These are phyloP conservation scores for Cytospora chrysosperma DNA, from an alignment of 2,329 filamentous ascomycete genomes.

Conservation along the genomic window DNA sequence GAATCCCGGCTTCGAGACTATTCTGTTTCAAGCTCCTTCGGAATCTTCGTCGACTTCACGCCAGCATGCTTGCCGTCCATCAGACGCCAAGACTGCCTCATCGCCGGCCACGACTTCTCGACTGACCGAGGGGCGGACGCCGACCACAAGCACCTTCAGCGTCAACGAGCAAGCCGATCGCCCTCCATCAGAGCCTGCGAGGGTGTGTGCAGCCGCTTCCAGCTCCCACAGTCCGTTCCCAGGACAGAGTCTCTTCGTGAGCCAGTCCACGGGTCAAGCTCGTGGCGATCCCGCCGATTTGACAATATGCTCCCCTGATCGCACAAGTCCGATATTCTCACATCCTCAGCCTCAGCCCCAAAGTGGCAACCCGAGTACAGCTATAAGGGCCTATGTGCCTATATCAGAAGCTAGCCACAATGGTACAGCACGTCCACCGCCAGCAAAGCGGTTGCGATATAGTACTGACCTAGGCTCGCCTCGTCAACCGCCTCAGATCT, in stretches of 20 bases:
- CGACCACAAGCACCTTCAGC: conserved; percentile 5
- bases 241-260: conserved; percentile 6
- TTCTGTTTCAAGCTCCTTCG: conserved; percentile 27
- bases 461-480: conserved; percentile 21
- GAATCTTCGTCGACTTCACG: conserved; percentile 26
- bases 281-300: conserved; percentile 4
- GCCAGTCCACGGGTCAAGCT: background rate
- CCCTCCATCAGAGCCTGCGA: conserved; percentile 6
- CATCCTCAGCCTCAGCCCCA: conserved; percentile 13
- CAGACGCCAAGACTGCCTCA: conserved; percentile 29
- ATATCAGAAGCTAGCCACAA: background rate
- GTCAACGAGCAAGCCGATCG: background rate
- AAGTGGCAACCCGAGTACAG: background rate
- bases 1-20: conserved; percentile 42
- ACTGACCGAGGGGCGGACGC: conserved; percentile 9
- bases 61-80: conserved; percentile 10
- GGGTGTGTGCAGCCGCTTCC: background rate
- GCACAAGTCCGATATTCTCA: conserved; percentile 9
- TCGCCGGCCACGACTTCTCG: conserved; percentile 24
- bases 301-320: conserved; percentile 10
- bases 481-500: conserved; percentile 2
- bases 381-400: background rate
- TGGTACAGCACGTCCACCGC: conserved; percentile 10
- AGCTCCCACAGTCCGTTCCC: conserved; percentile 7
- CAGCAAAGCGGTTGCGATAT: conserved; percentile 23